A percentile compares a stretch with the other conserved stretches of the same genome.
Evolutionary conservation across 2,329 filamentous ascomycete species (phyloP).

Genomic region (Coniochaeta hoffmannii): DNA sequence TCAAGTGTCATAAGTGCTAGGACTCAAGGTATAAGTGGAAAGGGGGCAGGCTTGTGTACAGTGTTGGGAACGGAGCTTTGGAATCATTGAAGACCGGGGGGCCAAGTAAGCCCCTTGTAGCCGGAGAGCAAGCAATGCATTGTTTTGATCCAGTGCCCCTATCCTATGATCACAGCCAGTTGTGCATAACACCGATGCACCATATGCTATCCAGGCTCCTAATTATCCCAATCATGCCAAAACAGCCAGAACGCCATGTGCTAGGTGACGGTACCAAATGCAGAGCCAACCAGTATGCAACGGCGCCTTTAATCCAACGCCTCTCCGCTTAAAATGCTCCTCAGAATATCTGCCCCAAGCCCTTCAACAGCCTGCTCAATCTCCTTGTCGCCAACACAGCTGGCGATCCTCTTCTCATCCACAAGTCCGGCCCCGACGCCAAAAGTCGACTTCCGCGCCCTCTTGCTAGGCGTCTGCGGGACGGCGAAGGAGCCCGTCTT

Average conservation of each 20-base stretch:
- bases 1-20: too few species aligned
- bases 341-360: slow-evolving; percentile 52
- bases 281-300: not conserved
- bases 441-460: slow-evolving; percentile 50
- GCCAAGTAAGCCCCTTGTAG: not conserved
- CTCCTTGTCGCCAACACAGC: slow-evolving; percentile 74
- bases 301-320: slow-evolving; percentile 41
- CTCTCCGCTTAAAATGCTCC: slow-evolving; percentile 54
- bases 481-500: slow-evolving; percentile 61
- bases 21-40: not conserved
- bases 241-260: not conserved
- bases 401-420: slow-evolving; percentile 73
- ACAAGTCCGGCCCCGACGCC: slow-evolving; percentile 32
- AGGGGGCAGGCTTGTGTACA: too few species aligned
- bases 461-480: slow-evolving; percentile 65
- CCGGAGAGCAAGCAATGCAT: not conserved
- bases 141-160: not conserved
- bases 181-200: not conserved
- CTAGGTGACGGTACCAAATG: not conserved
- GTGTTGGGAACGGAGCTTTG: not conserved
- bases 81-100: not conserved
- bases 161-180: not conserved
- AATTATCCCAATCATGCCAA: not conserved
- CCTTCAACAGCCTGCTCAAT: slow-evolving; percentile 63
- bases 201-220: not conserved